Evolutionary conservation across 208 protist genomes (phyloP), one percentile per base, ranked within the genome.

Genomic region (Trypanosoma congolense): DNA sequence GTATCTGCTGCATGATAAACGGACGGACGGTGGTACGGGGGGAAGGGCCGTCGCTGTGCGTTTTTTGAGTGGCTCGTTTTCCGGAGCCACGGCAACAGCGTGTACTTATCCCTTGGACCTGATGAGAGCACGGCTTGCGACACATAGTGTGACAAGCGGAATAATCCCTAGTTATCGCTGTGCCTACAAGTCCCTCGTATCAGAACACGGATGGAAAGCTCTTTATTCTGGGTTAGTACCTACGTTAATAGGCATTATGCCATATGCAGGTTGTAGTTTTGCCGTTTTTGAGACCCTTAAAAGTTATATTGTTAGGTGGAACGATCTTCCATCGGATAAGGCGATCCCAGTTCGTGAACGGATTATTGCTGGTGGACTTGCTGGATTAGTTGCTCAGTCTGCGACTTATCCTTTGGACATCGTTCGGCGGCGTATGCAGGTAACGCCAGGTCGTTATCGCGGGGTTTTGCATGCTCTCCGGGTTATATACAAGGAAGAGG

Each of bases 61-160:
- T 38, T 96, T 93, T 54, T 53, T 91, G 14, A 83, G 82, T 42
- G 94, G 94, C 22, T 84, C 94, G 9, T 33, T 95, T 30, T 92
- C 94, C 6, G 95, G 95, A n/a, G 88, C 94, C 30, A 97, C 92
- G 1, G 80, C 91, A 19, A 90, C 88, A 4, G 79, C 87, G 12
- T 86, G 70, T 38, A 97, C 93, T 5, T 98, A 98, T 65, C 95
- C 95, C 18, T 70, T 98, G 1, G 95, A 98, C 56, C 65, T 98
- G 5, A 93, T 97, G 75, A 78, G 95, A 16, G 90, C 95, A 12
- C 59, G 93, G 41, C 82, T 97, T 50, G 87, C 90, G 0, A 87
- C 79, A 14, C 65, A 65, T 55, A 83, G 81, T 56, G 70, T 68
- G 46, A 77, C 58, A 25, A 67, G 69, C 33, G 71, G 84, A 59